phyloP scores from a whole-genome alignment of 1,139 yeast genomes.

The Scheffersomyces segobiensis region DNA sequence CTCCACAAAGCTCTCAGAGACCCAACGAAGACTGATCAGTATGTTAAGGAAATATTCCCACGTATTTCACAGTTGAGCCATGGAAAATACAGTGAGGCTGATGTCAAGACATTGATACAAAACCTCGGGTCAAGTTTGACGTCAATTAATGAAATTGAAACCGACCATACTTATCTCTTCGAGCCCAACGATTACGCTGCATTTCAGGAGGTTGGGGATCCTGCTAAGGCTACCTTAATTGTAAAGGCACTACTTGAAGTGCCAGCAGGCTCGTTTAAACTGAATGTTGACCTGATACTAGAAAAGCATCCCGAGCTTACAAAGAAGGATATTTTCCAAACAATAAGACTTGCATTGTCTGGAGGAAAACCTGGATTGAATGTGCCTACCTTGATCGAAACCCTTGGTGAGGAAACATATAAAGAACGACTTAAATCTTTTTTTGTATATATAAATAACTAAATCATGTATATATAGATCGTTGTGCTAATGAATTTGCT shows the following conservation, averaged over 20 bases:
- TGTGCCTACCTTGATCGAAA: conserved; percentile 56
- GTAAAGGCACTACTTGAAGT: conserved; percentile 9
- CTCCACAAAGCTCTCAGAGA: conserved; percentile 40
- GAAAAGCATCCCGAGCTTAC: conserved; percentile 16
- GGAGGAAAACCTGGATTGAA: conserved; percentile 74
- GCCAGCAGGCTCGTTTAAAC: conserved; percentile 5
- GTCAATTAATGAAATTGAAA: conserved; percentile 48
- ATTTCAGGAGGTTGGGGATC: conserved; percentile 6
- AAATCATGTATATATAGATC: conserved; percentile 1
- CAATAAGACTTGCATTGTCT: conserved; percentile 69
- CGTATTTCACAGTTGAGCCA: conserved; percentile 11
- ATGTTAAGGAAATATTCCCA: conserved; percentile 30
- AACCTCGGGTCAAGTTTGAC: conserved; percentile 42
- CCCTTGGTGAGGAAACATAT: conserved; percentile 54
- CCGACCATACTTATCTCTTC: conserved; percentile 51
- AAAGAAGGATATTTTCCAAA: conserved; percentile 57
- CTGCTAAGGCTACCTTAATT: conserved; percentile 1
- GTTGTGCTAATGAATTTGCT: conserved; percentile 1
- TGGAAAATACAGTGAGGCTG: conserved; percentile 17
- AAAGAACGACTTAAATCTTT: conserved; percentile 30
- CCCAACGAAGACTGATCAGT: conserved; percentile 26
- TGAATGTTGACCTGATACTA: conserved; percentile 14
- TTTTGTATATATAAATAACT: conserved; percentile 1
- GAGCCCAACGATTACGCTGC: conserved; percentile 33
- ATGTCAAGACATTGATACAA: conserved; percentile 25